Evolutionary conservation across 176 grass and related monocot genomes (phyloP).

Genomic region (Hordeum vulgare): DNA sequence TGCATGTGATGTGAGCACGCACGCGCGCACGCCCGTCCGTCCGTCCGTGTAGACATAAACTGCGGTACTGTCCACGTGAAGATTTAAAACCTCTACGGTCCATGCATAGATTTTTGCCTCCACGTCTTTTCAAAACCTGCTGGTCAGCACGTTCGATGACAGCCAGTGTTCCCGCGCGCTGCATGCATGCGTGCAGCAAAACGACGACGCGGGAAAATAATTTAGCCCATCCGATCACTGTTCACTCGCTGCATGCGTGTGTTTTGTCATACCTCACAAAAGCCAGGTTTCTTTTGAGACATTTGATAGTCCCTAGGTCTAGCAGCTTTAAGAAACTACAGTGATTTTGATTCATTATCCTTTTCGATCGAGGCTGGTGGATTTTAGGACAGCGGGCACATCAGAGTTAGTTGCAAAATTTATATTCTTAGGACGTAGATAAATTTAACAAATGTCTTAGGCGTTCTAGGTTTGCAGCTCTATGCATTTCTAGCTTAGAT

Average conservation of each 20-base stretch:
- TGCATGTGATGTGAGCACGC: background rate
- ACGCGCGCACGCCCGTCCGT: background rate
- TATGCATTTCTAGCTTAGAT: slow-evolving; percentile 4
- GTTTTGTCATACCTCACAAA: background rate
- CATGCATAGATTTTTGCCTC: background rate
- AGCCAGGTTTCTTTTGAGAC: background rate
- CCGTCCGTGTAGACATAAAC: no score
- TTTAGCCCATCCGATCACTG: background rate
- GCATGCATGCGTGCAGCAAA: background rate
- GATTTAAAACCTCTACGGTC: background rate
- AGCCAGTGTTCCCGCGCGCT: background rate
- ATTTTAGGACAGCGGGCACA: background rate
- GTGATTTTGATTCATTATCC: background rate
- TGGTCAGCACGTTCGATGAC: background rate
- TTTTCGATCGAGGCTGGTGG: background rate
- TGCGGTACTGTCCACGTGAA: background rate
- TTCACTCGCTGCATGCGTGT: background rate
- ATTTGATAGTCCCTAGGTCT: background rate
- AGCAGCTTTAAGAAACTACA: background rate
- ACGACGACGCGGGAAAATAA: background rate
- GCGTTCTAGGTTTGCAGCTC: background rate
- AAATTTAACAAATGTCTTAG: background rate
- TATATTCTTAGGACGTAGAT: background rate
- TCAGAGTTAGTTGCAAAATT: background rate
- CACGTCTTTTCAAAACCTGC: background rate